These are phyloP conservation scores for Neophaeococcomyces aloes DNA, from an alignment of 2,329 filamentous ascomycete species.

Conservation along the genomic window DNA sequence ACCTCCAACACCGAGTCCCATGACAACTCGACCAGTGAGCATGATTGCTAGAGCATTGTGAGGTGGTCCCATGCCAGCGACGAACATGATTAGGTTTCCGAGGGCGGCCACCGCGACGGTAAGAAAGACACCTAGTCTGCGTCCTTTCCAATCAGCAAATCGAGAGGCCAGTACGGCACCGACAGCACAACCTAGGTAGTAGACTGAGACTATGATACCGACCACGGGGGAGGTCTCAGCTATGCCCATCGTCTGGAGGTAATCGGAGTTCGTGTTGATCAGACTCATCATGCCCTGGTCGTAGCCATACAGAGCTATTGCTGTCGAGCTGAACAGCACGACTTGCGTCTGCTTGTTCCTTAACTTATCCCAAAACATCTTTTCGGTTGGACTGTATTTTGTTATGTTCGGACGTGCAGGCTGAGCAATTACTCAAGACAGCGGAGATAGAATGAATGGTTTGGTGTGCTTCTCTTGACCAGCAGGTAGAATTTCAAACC, in stretches of 20 bases:
- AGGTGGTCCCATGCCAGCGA: slow-evolving; percentile 37
- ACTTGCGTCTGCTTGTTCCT: slow-evolving; percentile 37
- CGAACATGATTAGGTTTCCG: slow-evolving; percentile 52
- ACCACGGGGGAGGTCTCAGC: slow-evolving; percentile 41
- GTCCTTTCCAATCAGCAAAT: slow-evolving; percentile 43
- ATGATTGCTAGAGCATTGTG: slow-evolving; percentile 38
- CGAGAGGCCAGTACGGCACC: slow-evolving; percentile 49
- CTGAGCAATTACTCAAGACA: too few species aligned
- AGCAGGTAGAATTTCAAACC: too few species aligned
- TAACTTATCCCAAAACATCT: slow-evolving; percentile 9
- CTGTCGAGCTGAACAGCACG: slow-evolving; percentile 43
- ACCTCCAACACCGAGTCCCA: slow-evolving; percentile 38
- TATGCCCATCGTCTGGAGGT: slow-evolving; percentile 50
- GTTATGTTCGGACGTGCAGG: too few species aligned
- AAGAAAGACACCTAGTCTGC: slow-evolving; percentile 46
- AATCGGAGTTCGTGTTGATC: slow-evolving; percentile 46
- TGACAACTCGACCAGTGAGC: slow-evolving; percentile 42
- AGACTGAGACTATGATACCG: slow-evolving; percentile 50
- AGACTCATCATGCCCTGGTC: slow-evolving; percentile 44
- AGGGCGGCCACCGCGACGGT: slow-evolving; percentile 45
- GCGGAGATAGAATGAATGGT: too few species aligned
- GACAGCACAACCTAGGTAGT: slow-evolving; percentile 51
- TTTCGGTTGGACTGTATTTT: too few species aligned
- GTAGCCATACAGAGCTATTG: slow-evolving; percentile 46
- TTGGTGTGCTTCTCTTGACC: too few species aligned